Base-by-base conservation (phyloP, 1,284 basidiomycete genomes). In the Microbotryomycetes sp. region DNA sequence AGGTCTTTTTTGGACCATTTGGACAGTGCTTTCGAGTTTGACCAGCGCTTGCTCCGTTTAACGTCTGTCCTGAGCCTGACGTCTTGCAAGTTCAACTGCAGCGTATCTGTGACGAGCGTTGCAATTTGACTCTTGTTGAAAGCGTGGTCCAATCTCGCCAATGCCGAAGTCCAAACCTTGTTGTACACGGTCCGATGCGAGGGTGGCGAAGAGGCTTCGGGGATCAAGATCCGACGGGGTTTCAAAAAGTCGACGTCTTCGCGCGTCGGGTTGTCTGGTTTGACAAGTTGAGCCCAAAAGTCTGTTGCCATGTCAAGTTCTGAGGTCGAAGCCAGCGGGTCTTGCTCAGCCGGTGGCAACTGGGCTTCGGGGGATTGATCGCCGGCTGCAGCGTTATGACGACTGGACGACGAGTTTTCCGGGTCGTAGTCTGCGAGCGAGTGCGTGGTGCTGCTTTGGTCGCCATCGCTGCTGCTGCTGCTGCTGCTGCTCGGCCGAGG, bases 1-100 rank as follows among this genome's bases (percentile, higher is more conserved):
- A 67, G 45, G 45, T 67, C 62, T 21, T 49, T 45, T 53, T 67
- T 67, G 30, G 27, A 52, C 62, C 61, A 64, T 53, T 62, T 63
- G 9, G 61, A 62, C 26, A 64, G n/a, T 26, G 35, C 21, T 35
- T 52, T 61, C 18, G 35, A 41, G 35, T 11, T 11, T 41, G 35
- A 41, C 65, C 65, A 60, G 7, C 5, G 49, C 31, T 62, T 61
- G 9, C 9, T 13, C 50, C 61, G 59, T 52, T 50, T 62, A 6
- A 56, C 59, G 28, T 45, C 30, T 11, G 57, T 60, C 24, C 51
- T 52, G 31, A 66, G 24, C 35, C 27, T 15, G 31, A 50, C 21
- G 28, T 56, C 54, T 6, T 35, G 24, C 5, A 55, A 16, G 15
- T 54, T 45, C 41, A 65, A 47, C 13, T 52, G 29, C 27, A 62